Evolutionary conservation across 1,139 yeast species (phyloP), one percentile per base, ranked within the genome.

Genomic region (Magnusiomyces paraingens): DNA sequence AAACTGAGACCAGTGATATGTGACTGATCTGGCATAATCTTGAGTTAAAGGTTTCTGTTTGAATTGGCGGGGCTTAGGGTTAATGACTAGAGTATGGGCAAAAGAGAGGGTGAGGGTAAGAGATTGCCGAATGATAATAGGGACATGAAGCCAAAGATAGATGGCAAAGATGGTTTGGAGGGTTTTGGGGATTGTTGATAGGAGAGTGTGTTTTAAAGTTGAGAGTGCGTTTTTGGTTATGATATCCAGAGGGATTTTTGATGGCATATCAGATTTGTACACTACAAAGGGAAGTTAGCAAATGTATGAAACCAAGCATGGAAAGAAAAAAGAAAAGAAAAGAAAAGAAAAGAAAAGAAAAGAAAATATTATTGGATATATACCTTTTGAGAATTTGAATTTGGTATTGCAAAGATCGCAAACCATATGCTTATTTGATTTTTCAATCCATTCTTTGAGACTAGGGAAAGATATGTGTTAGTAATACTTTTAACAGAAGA

Each of bases 381-480:
- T 88, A 2, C 86, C 78, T 26, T 91, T 86, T 47, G 78, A 77
- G 68, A 93, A 87, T 56, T 75, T 77, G 68, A 86, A 91, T 15
- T 83, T 81, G 29, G 87, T 76, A 63, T 89, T 85, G 67, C 99
- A 93, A 39, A 93, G 87, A 67, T 93, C 99, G 76, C 99, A 93
- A 47, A 80, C 77, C 48, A 82, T 79, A 46, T 79, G 75, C 51
- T 80, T 75, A 58, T 80, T 77, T 49, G 86, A 81, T 61, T 83
- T 81, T 55, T 76, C 77, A 43, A 93, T 76, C 99, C 99, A 93
- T 65, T 89, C 95, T 63, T 84, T 74, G 50, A 93, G 72, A 71
- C 73, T 68, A 49, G 10, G 29, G 26, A 42, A 11, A 6, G 3
- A 47, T 15, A 3, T 40, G 17, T 44, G 22, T 17, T n/a, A n/a